Base-by-base conservation (phyloP, 305 asterid genomes). In the Fraxinus xanthoxyloides region DNA sequence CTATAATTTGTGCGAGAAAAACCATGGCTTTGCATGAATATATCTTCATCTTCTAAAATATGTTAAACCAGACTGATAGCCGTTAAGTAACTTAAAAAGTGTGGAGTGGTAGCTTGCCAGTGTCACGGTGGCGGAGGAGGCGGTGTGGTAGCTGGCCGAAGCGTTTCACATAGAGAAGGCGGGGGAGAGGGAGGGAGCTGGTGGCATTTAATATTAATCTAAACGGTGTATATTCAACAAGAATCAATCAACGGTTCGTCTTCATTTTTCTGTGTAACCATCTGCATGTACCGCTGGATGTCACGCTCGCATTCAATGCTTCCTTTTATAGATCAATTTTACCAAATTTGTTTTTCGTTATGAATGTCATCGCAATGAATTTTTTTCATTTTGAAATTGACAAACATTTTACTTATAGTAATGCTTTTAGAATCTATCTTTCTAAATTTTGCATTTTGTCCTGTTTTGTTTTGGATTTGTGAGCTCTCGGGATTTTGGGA, bases 11-110 rank as follows among this genome's bases (percentile, higher is more conserved):
- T 69, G 30, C 80, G 70, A 82, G 70, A 61, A 61, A 38, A 78
- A 51, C 69, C 78, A 46, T 82, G 75, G 63, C 77, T 77, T 77
- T 82, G 73, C 31, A 59, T 59, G 69, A 59, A n/a, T 21, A 59
- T 59, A 59, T 59, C 69, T 59, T 59, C 26, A 59, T 59, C 69
- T n/a, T n/a, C 28, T 21, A 24, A 21, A 5, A 59, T 59, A n/a
- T 21, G 26, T 8, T 59, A 21, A 59, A 21, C 30, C 30, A 59
- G 13, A 59, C 8, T 59, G 69, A 7, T 5, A 59, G 13, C 30
- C 69, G 28, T 59, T 59, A 59, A 59, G 26, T 6, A 59, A n/a
- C 69, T 59, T 59, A 5, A 59, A 40, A 19, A 59, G 69, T 59
- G 9, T 56, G 19, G 67, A 56, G 28, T 56, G 8, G 69, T 21